phyloP scores from a whole-genome alignment of 345 rosid species.

The Acer campestre region DNA sequence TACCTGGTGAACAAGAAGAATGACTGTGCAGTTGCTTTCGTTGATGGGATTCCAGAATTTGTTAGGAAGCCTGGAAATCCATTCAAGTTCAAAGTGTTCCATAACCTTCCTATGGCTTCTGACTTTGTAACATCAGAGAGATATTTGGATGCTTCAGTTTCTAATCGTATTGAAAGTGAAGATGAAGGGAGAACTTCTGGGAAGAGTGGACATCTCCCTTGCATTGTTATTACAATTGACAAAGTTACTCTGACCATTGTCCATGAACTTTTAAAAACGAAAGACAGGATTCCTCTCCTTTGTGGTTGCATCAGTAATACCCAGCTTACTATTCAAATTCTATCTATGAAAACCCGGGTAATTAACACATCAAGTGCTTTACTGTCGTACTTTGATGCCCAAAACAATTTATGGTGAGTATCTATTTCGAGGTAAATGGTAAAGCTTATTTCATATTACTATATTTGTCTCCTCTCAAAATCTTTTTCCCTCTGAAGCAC shows the following conservation, averaged over 20 bases:
- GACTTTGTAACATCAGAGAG: conserved; percentile 32
- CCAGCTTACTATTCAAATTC: conserved; percentile 57
- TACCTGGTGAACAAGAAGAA: conserved; percentile 85
- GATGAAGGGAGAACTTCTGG: conserved; percentile 42
- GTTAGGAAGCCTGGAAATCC: conserved; percentile 91
- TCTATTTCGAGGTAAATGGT: conserved; percentile 9
- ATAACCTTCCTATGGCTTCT: conserved; percentile 33
- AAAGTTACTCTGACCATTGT: conserved; percentile 64
- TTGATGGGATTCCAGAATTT: conserved; percentile 79
- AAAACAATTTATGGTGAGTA: conserved; percentile 71
- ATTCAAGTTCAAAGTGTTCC: conserved; percentile 81
- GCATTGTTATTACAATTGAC: conserved; percentile 53
- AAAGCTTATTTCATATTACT: conserved; percentile 14
- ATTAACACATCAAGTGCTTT: conserved; percentile 49
- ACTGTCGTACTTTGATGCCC: conserved; percentile 70
- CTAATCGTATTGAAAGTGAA: conserved; percentile 27
- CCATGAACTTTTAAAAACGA: conserved; percentile 70
- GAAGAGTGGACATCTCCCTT: conserved; percentile 49
- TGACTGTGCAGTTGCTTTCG: conserved; percentile 74
- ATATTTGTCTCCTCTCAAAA: conserved; percentile 13
- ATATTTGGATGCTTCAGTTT: conserved; percentile 29
- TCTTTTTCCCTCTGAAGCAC: conserved; percentile 11
- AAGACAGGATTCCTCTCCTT: conserved; percentile 73
- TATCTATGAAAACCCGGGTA: conserved; percentile 66
- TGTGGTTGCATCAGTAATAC: conserved; percentile 51